Evolutionary conservation across 768 basidiomycete species (phyloP), one percentile per base, ranked within the genome.

Genomic region (Cytidiella melzeri): DNA sequence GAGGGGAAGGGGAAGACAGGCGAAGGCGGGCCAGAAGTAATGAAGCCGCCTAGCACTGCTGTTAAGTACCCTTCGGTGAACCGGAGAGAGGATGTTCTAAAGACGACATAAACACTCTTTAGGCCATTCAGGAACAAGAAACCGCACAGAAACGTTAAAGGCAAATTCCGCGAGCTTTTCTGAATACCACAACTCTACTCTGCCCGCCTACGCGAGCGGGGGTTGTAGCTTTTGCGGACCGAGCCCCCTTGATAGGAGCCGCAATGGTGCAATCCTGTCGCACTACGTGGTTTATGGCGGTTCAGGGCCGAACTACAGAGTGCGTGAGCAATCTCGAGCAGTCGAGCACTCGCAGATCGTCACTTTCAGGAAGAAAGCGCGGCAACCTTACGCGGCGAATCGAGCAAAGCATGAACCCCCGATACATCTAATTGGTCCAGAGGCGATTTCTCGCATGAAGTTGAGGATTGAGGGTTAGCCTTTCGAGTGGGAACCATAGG

Each of bases 351-450:
- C 37, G 46, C 34, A 30, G 46, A 47, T 47, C 46, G 25, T 30
- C 46, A 27, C 12, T 47, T 47, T 47, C 46, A 10, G 46, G 46
- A 18, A 41, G 23, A 19, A 41, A 18, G 23, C 40, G 30, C 26
- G 9, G 26, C 44, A 18, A 34, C 44, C 9, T 10, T 20, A 25
- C 11, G 12, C n/a, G 24, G 43, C 43, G 43, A 24, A 25, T 25
- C 15, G 30, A 7, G 41, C 21, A 19, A 19, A 19, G 41, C 27
- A 21, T 39, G 23, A 38, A 41, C 47, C 47, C 39, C 47, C 47
- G 39, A 48, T 41, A 6, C 23, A 41, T 48, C 47, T 48, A 21
- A 48, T 48, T 48, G 47, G 47, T 28, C 25, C 12, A 25, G 25
- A 39, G 28, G 41, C 9, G 30, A 34, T 21, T 41, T 41, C 40